Conservation (phyloP, 495 filamentous ascomycete species). For the Neurospora sp. region DNA sequence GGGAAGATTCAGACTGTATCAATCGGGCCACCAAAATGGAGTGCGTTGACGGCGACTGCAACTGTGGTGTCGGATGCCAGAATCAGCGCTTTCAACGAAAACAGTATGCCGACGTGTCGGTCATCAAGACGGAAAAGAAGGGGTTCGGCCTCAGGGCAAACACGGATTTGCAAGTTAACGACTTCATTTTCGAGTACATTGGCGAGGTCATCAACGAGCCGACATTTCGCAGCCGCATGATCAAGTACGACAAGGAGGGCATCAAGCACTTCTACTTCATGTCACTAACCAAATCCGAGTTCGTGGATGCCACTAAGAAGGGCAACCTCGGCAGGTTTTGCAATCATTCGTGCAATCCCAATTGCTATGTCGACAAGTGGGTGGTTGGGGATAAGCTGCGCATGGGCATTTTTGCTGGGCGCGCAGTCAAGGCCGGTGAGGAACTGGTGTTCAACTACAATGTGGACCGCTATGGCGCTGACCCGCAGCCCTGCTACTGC, state of each 20-base stretch:
- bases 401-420: slow-evolving; percentile 97
- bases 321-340: slow-evolving; percentile 95
- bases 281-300: slow-evolving; percentile 93
- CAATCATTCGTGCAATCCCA: slow-evolving; percentile 98
- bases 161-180: slow-evolving; percentile 60
- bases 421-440: slow-evolving; percentile 77
- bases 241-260: slow-evolving; percentile 85
- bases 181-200: slow-evolving; percentile 97
- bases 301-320: slow-evolving; percentile 95
- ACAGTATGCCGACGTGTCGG: slow-evolving; percentile 82
- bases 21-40: slow-evolving; percentile 98
- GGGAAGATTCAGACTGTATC: slow-evolving; percentile 96
- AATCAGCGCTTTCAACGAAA: slow-evolving; percentile 92
- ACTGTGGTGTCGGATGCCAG: slow-evolving; percentile 78
- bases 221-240: slow-evolving; percentile 77
- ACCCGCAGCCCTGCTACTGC: slow-evolving; percentile 95
- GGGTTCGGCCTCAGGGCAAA: slow-evolving; percentile 86
- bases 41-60: slow-evolving; percentile 72
- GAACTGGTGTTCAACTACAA: slow-evolving; percentile 99
- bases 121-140: slow-evolving; percentile 97
- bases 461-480: slow-evolving; percentile 93
- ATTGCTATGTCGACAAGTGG: slow-evolving; percentile 99
- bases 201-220: slow-evolving; percentile 94
- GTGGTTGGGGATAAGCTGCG: slow-evolving; percentile 96
- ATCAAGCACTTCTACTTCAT: slow-evolving; percentile 99